Evolutionary conservation across 2,329 filamentous ascomycete genomes (phyloP), one percentile per base, ranked within the genome.

Genomic region (Colletotrichum sp.): DNA sequence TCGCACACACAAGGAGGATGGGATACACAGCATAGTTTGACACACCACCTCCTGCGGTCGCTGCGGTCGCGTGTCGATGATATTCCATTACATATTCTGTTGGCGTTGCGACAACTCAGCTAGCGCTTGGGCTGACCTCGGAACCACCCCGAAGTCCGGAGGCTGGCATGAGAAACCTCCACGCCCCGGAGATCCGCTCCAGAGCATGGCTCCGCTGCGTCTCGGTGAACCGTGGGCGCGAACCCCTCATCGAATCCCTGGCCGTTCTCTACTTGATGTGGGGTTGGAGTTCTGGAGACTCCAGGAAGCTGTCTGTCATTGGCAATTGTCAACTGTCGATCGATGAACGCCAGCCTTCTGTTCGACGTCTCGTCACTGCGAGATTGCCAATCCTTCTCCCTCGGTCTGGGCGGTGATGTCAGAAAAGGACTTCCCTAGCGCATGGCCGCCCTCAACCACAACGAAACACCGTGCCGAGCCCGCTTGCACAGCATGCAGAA

Each of bases 141-240:
- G 55, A 72, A 68, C 32, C 69, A 68, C 70, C 70, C 73, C 73
- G 57, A 76, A 76, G 73, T 73, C 73, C 64, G 73, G 69, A 73
- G 70, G 73, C 57, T 68, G 70, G 59, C 34, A 68, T 30, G 32
- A 57, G 49, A 59, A 59, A 44, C 73, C 64, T 73, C 73, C 44
- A 76, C 52, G 73, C 69, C 73, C 73, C 73, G 69, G 69, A 73
- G 69, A 72, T 76, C 73, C 73, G 69, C 73, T 64, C 69, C 28
- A 59, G 30, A 34, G n/a, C 32, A 36, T 49, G 69, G 73, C 39
- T 64, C 73, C 34, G 69, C 73, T 68, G 70, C 73, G 69, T 68
- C 64, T 68, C 70, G 64, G 64, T 72, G 64, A 68, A 68, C 69
- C 55, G 59, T 68, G 64, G 55, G 52, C 55, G 67, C 30, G 18